These are phyloP conservation scores for Zoysia japonica DNA, from an alignment of 176 grass and related monocot species.

Conservation along the genomic window DNA sequence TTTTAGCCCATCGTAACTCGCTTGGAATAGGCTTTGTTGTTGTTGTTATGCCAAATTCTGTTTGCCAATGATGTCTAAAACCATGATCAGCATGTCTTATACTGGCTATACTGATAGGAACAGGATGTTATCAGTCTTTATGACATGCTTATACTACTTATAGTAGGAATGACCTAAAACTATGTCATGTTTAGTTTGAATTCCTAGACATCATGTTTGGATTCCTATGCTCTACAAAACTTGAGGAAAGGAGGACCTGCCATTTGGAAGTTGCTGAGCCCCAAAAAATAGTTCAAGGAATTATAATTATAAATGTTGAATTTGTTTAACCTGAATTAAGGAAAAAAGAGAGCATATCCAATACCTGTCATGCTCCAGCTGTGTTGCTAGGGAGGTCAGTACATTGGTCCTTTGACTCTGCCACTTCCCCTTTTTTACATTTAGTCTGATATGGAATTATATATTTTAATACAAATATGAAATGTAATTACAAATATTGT, in stretches of 20 bases:
- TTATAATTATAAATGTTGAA: slow-evolving; percentile 27
- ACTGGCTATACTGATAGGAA: background rate
- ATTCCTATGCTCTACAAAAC: slow-evolving; percentile 12
- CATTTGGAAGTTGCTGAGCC: slow-evolving; percentile 18
- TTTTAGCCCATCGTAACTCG: too few species aligned
- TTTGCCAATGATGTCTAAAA: slow-evolving; percentile 29
- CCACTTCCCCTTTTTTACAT: slow-evolving; percentile 9
- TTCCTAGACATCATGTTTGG: slow-evolving; percentile 23
- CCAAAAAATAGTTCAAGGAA: background rate
- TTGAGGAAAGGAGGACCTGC: background rate
- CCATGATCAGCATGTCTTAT: background rate
- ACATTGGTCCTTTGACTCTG: slow-evolving; percentile 16
- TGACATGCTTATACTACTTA: slow-evolving; percentile 2
- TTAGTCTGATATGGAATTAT: slow-evolving; percentile 20
- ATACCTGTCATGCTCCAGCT: background rate
- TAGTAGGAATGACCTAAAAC: slow-evolving; percentile 9
- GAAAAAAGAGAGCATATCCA: background rate
- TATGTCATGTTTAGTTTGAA: slow-evolving; percentile 33
- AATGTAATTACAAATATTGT: slow-evolving; percentile 29
- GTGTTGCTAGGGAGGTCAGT: background rate
- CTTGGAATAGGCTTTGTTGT: too few species aligned
- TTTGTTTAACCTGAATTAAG: slow-evolving; percentile 7
- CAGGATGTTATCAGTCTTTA: background rate
- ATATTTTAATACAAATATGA: slow-evolving; percentile 11
- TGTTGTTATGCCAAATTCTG: too few species aligned